phyloP scores from a whole-genome alignment of 1,284 basidiomycete genomes.

The Fomes fomentarius region DNA sequence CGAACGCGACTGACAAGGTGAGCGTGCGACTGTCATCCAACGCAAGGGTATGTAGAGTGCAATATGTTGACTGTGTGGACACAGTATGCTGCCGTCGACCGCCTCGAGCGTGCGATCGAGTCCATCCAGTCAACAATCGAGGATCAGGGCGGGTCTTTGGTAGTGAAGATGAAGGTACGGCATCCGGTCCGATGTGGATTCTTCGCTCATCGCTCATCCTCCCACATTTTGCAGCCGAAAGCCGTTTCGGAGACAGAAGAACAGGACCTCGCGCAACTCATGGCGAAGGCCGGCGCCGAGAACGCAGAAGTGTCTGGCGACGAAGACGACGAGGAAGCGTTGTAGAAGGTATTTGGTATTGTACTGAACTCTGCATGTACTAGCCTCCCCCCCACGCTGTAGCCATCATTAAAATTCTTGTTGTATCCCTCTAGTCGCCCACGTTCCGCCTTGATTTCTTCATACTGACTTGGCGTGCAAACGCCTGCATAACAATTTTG shows the following conservation, averaged over 20 bases:
- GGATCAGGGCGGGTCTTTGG: conserved; percentile 81
- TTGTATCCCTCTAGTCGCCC: neutral
- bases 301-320: conserved; percentile 95
- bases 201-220: neutral
- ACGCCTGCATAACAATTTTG: no score
- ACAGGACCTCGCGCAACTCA: conserved; percentile 91
- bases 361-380: conserved; percentile 8
- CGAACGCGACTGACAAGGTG: conserved; percentile 96
- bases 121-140: conserved; percentile 87
- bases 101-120: conserved; percentile 93
- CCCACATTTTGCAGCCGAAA: conserved; percentile 82
- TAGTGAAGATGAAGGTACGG: conserved; percentile 95
- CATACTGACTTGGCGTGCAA: no score
- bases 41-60: no score
- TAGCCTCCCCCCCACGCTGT: conserved; percentile 6
- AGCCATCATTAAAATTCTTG: conserved; percentile 11
- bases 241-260: conserved; percentile 97
- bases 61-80: neutral
- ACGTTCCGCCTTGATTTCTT: no score
- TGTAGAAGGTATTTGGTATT: conserved; percentile 11
- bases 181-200: neutral
- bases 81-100: conserved; percentile 87
- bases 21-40: conserved; percentile 6
- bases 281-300: conserved; percentile 90
- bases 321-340: conserved; percentile 78